Base-by-base conservation (phyloP, 169 alveolate species). In the Plasmodium gaboni region DNA sequence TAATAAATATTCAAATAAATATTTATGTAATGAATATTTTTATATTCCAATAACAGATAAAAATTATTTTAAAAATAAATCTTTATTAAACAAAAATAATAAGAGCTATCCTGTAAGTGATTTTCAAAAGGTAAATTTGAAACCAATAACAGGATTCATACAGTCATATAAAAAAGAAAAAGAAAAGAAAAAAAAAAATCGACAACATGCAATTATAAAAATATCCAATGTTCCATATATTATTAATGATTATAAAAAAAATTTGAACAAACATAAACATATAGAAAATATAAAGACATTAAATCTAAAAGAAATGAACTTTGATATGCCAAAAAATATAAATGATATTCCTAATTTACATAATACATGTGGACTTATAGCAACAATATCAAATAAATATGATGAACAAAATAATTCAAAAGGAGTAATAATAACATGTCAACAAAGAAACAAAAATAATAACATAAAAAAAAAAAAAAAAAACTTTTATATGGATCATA, bases 101-200 rank as follows among this genome's bases (percentile, higher is more conserved):
- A 83, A 73, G 32, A 83, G 74, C 38, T 32, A 83, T 26, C 86
- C 91, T 6, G 85, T 83, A 24, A 83, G 91, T 17, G 91, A 83
- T 57, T 83, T 83, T 71, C 91, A 83, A 12, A 83, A 83, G 32
- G 10, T 83, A 28, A 83, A 83, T 26, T 83, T 83, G 50, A 83
- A 32, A 53, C 91, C 91, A 17, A 53, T 83, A 59, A 83, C 91
- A 44, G 91, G 91, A 17, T 83, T 83, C 57, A 1, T 83, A 19
- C 91, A 83, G 26, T 83, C 91, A 8, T 83, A 83, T 83, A 60
- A 59, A 55, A 83, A 83, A 63, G 80, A 69, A 67, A 83, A 69
- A 61, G 55, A 67, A 50, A 51, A 60, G 53, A 50, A 28, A 46
- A 48, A 19, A 24, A 8, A 78, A 48, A 74, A 74, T 0, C 78